Evolutionary conservation across 169 alveolate species (phyloP).

Genomic region (Babesia caballi): DNA sequence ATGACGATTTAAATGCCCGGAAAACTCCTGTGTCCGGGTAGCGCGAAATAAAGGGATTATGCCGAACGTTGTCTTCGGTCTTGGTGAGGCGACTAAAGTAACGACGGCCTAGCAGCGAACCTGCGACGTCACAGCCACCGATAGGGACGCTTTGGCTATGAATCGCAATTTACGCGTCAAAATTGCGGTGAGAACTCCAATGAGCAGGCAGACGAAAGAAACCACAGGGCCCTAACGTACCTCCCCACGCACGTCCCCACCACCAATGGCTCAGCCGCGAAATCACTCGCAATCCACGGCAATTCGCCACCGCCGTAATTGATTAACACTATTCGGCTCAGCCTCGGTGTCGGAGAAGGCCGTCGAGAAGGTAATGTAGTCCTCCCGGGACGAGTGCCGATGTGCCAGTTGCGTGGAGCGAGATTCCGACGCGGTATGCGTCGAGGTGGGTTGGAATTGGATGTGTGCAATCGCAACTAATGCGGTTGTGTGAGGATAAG

Average conservation of each 20-base stretch:
- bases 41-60: not conserved
- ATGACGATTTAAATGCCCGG: not conserved
- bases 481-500: too few relatives aligned
- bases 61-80: slow-evolving; percentile 1
- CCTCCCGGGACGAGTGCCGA: too few relatives aligned
- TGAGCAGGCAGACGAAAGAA: not conserved
- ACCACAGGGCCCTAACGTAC: not conserved
- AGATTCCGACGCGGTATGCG: too few relatives aligned
- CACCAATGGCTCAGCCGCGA: not conserved
- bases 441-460: too few relatives aligned
- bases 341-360: too few relatives aligned
- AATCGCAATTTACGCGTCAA: not conserved
- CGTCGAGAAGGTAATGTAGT: too few relatives aligned
- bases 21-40: too few relatives aligned
- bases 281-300: too few relatives aligned
- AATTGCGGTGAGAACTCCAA: not conserved
- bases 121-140: not conserved
- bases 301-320: too few relatives aligned
- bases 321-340: too few relatives aligned
- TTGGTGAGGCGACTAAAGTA: slow-evolving; percentile 1
- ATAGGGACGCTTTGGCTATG: not conserved
- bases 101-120: slow-evolving; percentile 5
- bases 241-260: slow-evolving; percentile 44
- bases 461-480: too few relatives aligned
- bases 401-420: too few relatives aligned